Conservation (phyloP, 768 basidiomycete genomes). For the Suillus cothurnatus region DNA sequence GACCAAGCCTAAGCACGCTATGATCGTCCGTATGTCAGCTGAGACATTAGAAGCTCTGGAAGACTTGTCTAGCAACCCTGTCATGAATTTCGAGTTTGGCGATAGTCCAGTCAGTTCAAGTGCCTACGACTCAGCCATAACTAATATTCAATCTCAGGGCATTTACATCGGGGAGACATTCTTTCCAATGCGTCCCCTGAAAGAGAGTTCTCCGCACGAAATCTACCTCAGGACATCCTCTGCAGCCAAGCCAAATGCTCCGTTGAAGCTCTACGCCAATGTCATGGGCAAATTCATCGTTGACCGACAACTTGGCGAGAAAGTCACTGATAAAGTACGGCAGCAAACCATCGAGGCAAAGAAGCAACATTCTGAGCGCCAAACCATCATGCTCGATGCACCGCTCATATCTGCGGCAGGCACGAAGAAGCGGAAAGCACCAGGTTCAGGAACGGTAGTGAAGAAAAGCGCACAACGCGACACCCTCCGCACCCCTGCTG, state of each 20-base stretch:
- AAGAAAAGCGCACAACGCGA: slow-evolving; percentile 22
- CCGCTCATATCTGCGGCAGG: slow-evolving; percentile 33
- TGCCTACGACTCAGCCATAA: background rate
- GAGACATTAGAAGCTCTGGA: slow-evolving; percentile 73
- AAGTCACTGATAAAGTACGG: slow-evolving; percentile 47
- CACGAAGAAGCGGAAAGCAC: slow-evolving; percentile 46
- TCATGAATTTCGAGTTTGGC: slow-evolving; percentile 65
- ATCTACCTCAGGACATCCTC: slow-evolving; percentile 69
- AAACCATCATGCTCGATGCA: slow-evolving; percentile 43
- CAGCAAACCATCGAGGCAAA: slow-evolving; percentile 46
- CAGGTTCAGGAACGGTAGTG: slow-evolving; percentile 27
- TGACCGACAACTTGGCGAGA: slow-evolving; percentile 57
- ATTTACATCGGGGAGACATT: slow-evolving; percentile 66
- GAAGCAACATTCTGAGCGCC: slow-evolving; percentile 52
- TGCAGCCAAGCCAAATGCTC: slow-evolving; percentile 57
- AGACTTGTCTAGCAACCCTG: slow-evolving; percentile 43
- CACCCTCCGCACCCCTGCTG: slow-evolving; percentile 31
- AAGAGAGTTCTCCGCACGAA: slow-evolving; percentile 65
- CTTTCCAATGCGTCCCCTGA: slow-evolving; percentile 57
- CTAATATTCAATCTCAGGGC: slow-evolving; percentile 43
- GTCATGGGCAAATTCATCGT: slow-evolving; percentile 74
- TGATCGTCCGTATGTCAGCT: slow-evolving; percentile 74
- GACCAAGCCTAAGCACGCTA: slow-evolving; percentile 68
- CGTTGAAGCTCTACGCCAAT: slow-evolving; percentile 73
- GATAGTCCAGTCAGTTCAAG: slow-evolving; percentile 52